phyloP scores from a whole-genome alignment of 768 basidiomycete genomes.

The Boletus sp. region DNA sequence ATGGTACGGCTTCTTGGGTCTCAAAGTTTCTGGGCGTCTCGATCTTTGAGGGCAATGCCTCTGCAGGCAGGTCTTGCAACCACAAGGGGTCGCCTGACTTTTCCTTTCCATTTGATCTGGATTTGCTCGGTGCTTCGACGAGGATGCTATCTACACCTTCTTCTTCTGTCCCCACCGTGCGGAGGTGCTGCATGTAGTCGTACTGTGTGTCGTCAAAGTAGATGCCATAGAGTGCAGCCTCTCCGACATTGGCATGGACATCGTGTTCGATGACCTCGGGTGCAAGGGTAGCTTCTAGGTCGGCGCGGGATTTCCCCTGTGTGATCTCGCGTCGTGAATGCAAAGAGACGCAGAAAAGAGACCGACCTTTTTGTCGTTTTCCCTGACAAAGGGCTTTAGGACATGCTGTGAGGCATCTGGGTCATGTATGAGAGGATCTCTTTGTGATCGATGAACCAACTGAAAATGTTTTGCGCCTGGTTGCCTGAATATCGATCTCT shows the following conservation, averaged over 20 bases:
- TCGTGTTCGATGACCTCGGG: constrained; percentile 49
- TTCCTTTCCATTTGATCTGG: constrained; percentile 30
- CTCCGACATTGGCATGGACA: constrained; percentile 63
- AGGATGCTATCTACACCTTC: constrained; percentile 80
- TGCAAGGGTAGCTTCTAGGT: constrained; percentile 63
- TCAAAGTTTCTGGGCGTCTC: constrained; percentile 78
- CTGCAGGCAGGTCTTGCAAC: constrained; percentile 63
- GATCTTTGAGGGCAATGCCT: constrained; percentile 64
- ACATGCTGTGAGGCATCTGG: constrained; percentile 86
- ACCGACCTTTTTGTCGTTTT: constrained; percentile 65
- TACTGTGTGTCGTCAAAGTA: constrained; percentile 96
- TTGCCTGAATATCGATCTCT: constrained; percentile 85
- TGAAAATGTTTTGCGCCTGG: constrained; percentile 93
- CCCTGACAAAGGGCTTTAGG: constrained; percentile 77
- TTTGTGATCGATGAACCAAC: constrained; percentile 93
- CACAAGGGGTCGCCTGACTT: constrained; percentile 40
- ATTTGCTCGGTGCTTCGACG: constrained; percentile 65
- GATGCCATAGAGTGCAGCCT: constrained; percentile 86
- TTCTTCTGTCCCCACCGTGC: constrained; percentile 70
- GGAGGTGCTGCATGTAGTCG: constrained; percentile 98
- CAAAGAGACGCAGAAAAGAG: background rate
- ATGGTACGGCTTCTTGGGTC: constrained; percentile 73
- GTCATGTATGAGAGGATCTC: constrained; percentile 95
- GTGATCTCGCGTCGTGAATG: constrained; percentile 16
- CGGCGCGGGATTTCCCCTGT: constrained; percentile 79